These are phyloP conservation scores for Suhomyces terraborum DNA, from an alignment of 1,139 yeast species.

Conservation along the genomic window DNA sequence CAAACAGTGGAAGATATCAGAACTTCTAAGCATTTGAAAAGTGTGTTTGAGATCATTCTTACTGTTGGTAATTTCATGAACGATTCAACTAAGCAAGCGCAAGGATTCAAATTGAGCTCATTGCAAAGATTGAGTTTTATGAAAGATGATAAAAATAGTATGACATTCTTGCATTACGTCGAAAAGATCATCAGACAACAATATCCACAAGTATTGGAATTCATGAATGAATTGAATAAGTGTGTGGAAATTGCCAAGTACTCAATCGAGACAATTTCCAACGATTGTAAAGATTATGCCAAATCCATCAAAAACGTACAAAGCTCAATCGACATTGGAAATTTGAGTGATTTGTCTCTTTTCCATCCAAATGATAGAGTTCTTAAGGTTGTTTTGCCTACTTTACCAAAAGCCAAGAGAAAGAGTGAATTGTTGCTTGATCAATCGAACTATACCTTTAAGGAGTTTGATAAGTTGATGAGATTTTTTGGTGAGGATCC, in stretches of 20 bases:
- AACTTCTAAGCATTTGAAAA: conserved; percentile 58
- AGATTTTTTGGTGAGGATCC: conserved; percentile 78
- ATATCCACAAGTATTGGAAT: conserved; percentile 64
- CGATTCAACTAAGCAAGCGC: conserved; percentile 75
- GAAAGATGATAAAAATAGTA: conserved; percentile 75
- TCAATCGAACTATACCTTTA: conserved; percentile 62
- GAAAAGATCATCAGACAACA: conserved; percentile 69
- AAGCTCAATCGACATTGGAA: conserved; percentile 72
- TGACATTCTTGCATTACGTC: conserved; percentile 78
- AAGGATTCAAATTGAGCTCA: conserved; percentile 75
- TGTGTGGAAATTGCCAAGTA: conserved; percentile 62
- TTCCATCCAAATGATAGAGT: conserved; percentile 76
- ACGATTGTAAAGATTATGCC: conserved; percentile 61
- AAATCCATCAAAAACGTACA: conserved; percentile 67
- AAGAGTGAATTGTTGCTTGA: conserved; percentile 65
- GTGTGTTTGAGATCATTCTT: conserved; percentile 72
- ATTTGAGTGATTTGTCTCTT: conserved; percentile 69
- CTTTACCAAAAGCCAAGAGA: conserved; percentile 66
- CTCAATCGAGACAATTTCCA: conserved; percentile 66
- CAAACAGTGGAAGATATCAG: conserved; percentile 63
- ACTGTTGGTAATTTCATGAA: conserved; percentile 87
- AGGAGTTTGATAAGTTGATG: conserved; percentile 72
- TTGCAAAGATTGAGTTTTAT: conserved; percentile 74
- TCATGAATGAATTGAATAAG: conserved; percentile 60
- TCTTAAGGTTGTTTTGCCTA: conserved; percentile 61